Evolutionary conservation across 345 rosid genomes (phyloP).

Genomic region (Heritiera littoralis): DNA sequence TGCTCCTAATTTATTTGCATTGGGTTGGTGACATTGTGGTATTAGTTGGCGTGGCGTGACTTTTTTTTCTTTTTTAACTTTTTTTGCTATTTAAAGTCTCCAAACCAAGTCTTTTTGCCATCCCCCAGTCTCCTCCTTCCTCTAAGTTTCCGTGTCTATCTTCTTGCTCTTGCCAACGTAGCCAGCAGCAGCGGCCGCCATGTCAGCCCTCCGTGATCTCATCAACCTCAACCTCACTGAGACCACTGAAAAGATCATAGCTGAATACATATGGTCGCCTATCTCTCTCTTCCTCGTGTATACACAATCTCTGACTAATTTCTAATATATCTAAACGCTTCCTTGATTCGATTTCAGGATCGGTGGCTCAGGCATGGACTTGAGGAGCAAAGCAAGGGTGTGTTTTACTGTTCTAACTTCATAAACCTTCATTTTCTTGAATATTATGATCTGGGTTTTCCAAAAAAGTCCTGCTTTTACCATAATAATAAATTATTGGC

Average conservation of each 20-base stretch:
- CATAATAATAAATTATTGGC: background rate
- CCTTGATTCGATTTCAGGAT: conserved; percentile 37
- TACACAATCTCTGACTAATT: background rate
- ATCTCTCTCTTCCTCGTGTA: background rate
- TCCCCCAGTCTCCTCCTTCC: background rate
- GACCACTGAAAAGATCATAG: conserved; percentile 61
- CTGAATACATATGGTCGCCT: conserved; percentile 73
- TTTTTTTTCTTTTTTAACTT: background rate
- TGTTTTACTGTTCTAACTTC: background rate
- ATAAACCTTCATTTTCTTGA: background rate
- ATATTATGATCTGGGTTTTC: background rate
- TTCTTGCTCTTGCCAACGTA: background rate
- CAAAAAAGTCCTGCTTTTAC: too few species aligned
- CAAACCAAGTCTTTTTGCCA: too few species aligned
- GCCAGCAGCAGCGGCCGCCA: conserved; percentile 15
- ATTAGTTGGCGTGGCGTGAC: background rate
- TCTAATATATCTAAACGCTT: background rate
- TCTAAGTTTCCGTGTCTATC: background rate
- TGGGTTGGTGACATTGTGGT: too few species aligned
- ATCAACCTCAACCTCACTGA: conserved; percentile 65
- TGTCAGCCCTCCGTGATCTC: conserved; percentile 62
- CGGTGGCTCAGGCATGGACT: conserved; percentile 76
- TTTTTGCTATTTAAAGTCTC: background rate
- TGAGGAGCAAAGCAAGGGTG: conserved; percentile 82
- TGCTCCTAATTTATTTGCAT: too few species aligned